Evolutionary conservation across 176 grass and related monocot species (phyloP).

Genomic region (Cenchrus purpureus): DNA sequence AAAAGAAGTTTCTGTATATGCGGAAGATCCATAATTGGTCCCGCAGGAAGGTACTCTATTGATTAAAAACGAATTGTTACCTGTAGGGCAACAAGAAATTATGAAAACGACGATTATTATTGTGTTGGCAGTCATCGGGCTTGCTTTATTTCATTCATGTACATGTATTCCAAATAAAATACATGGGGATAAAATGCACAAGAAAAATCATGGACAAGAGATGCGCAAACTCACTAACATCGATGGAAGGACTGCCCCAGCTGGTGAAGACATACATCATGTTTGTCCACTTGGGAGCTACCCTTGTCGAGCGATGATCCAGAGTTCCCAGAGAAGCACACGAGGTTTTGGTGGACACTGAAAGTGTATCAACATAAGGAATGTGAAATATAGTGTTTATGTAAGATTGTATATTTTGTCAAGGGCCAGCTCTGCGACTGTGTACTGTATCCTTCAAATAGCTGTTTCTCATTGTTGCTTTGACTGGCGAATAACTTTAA

Average conservation of each 20-base stretch:
- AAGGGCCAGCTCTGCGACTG: neutral
- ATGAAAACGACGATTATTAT: neutral
- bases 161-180: neutral
- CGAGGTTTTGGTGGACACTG: neutral
- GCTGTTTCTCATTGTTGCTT: neutral
- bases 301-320: conserved; percentile 12
- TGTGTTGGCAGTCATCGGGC: neutral
- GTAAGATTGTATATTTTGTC: neutral
- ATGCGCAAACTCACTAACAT: conserved; percentile 6
- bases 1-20: neutral
- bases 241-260: conserved; percentile 34
- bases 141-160: neutral
- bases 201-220: neutral
- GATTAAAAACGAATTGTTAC: neutral
- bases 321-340: neutral
- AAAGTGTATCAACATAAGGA: neutral
- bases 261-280: conserved; percentile 19
- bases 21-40: too few species aligned
- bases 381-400: neutral
- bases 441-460: neutral
- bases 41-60: neutral
- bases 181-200: neutral
- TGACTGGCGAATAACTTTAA: too few species aligned
- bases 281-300: conserved; percentile 19
- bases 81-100: neutral